phyloP scores from a whole-genome alignment of 805 yeast species.

The Schizosaccharomyces osmophilus region DNA sequence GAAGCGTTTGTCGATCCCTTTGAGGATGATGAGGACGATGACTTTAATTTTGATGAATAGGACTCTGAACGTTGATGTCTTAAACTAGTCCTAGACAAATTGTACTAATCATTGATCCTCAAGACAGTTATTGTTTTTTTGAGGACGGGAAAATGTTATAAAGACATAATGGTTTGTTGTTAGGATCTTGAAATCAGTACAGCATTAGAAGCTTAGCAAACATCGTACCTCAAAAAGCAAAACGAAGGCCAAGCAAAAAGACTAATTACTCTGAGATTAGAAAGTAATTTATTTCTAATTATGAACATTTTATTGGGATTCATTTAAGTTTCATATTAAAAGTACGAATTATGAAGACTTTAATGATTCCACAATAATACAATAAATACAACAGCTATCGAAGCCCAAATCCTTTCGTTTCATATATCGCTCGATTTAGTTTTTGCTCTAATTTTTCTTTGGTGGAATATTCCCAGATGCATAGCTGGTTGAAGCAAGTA shows the following conservation, averaged over 20 bases:
- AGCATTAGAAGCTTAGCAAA: too few relatives aligned
- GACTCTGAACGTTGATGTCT: background rate
- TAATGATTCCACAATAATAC: background rate
- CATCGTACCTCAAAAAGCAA: too few relatives aligned
- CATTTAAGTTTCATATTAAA: background rate
- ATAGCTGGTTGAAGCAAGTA: slow-evolving; percentile 81
- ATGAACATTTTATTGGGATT: background rate
- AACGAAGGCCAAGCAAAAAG: too few relatives aligned
- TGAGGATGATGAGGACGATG: background rate
- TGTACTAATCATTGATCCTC: too few relatives aligned
- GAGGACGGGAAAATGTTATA: too few relatives aligned
- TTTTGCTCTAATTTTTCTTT: slow-evolving; percentile 32
- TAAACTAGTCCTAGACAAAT: too few relatives aligned
- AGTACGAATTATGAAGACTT: background rate
- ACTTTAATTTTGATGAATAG: background rate
- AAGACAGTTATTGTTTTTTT: too few relatives aligned
- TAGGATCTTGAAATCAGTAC: too few relatives aligned
- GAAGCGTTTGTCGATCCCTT: background rate
- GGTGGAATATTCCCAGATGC: slow-evolving; percentile 40
- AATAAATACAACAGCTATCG: slow-evolving; percentile 16
- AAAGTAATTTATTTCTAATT: too few relatives aligned
- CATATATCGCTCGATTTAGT: slow-evolving; percentile 43
- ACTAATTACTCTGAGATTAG: too few relatives aligned
- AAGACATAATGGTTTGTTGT: too few relatives aligned
- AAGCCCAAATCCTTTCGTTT: slow-evolving; percentile 71